Conservation (phyloP, 108 stramenopile genomes). For the Pseudonitzschia multiseries region DNA sequence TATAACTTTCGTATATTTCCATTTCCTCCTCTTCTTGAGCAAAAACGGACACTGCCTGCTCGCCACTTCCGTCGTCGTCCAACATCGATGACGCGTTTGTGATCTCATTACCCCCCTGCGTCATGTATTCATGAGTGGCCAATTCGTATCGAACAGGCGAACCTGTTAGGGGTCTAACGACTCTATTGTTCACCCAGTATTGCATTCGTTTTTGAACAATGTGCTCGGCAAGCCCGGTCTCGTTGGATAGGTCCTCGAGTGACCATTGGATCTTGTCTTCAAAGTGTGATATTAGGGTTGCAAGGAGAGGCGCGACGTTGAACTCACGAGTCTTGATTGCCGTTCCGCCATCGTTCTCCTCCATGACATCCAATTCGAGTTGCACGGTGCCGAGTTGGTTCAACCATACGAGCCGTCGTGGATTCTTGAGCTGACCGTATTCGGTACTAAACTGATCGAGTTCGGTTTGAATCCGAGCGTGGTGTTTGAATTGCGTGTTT, state of each 20-base stretch:
- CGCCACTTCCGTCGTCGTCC: slow-evolving; percentile 61
- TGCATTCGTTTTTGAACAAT: slow-evolving; percentile 71
- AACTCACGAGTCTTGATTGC: slow-evolving; percentile 69
- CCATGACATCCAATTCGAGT: slow-evolving; percentile 89
- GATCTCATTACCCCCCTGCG: slow-evolving; percentile 31
- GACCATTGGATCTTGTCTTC: slow-evolving; percentile 79
- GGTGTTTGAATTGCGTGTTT: slow-evolving; percentile 76
- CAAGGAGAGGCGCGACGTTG: slow-evolving; percentile 83
- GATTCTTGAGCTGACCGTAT: slow-evolving; percentile 90
- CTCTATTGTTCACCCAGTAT: slow-evolving; percentile 87
- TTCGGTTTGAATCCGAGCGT: slow-evolving; percentile 68
- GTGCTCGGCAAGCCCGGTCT: slow-evolving; percentile 72
- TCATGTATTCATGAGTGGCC: slow-evolving; percentile 42
- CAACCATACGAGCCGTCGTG: slow-evolving; percentile 87
- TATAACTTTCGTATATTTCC: slow-evolving; percentile 79
- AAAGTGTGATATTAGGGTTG: slow-evolving; percentile 91
- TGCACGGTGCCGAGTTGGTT: slow-evolving; percentile 86
- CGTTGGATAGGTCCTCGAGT: slow-evolving; percentile 62
- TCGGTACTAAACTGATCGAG: slow-evolving; percentile 71
- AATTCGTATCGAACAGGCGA: slow-evolving; percentile 38
- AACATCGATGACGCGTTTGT: slow-evolving; percentile 7
- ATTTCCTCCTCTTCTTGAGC: slow-evolving; percentile 85
- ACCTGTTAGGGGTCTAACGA: slow-evolving; percentile 47
- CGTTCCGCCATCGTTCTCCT: slow-evolving; percentile 51
- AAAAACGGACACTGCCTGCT: slow-evolving; percentile 59